phyloP scores from a whole-genome alignment of 2,329 filamentous ascomycete species.

The Seiridium unicorne region DNA sequence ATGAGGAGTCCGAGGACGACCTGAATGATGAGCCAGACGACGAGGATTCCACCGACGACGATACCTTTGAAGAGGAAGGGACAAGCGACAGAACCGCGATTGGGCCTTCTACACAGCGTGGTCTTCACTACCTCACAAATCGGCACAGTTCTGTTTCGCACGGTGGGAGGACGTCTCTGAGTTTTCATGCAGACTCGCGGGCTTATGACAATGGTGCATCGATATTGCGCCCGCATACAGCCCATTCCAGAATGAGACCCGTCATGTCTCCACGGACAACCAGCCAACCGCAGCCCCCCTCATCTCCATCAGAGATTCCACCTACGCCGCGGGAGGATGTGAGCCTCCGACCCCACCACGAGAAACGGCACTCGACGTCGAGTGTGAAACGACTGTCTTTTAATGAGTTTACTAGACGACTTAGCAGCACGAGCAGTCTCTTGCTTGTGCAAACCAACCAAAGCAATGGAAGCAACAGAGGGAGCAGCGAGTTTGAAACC shows the following conservation, averaged over 20 bases:
- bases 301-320: slow-evolving; percentile 18
- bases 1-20: slow-evolving; percentile 39
- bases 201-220: slow-evolving; percentile 29
- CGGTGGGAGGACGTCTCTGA: slow-evolving; percentile 28
- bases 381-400: slow-evolving; percentile 60
- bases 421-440: slow-evolving; percentile 61
- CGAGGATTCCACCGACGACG: slow-evolving; percentile 39
- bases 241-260: slow-evolving; percentile 48
- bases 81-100: slow-evolving; percentile 33
- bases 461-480: slow-evolving; percentile 45
- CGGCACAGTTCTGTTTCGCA: slow-evolving; percentile 36
- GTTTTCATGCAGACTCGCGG: slow-evolving; percentile 20
- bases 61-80: slow-evolving; percentile 29
- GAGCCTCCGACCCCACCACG: slow-evolving; percentile 28
- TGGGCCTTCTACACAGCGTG: slow-evolving; percentile 44
- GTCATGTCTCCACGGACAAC: slow-evolving; percentile 40
- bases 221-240: slow-evolving; percentile 50
- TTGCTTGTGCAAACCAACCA: slow-evolving; percentile 58
- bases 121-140: slow-evolving; percentile 49
- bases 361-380: slow-evolving; percentile 52
- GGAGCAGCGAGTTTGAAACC: slow-evolving; percentile 43
- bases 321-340: slow-evolving; percentile 31
- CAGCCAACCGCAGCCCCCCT: slow-evolving; percentile 46
- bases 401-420: slow-evolving; percentile 57
- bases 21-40: slow-evolving; percentile 33